phyloP scores from a whole-genome alignment of 1,139 yeast species.

The Scheffersomyces segobiensis region DNA sequence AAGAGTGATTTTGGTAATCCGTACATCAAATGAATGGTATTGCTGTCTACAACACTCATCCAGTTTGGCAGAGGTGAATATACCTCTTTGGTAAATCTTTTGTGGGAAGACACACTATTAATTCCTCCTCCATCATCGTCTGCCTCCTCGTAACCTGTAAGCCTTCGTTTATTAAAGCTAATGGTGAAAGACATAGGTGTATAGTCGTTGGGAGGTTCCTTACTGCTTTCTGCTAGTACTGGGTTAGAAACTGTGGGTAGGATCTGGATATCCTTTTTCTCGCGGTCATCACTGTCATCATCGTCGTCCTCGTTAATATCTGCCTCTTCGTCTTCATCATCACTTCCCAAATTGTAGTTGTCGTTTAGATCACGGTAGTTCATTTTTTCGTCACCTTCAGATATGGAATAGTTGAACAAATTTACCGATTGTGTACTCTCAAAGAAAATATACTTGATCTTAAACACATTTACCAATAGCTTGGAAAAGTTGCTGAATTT shows the following conservation, averaged over 20 bases:
- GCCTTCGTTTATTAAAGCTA: conserved; percentile 20
- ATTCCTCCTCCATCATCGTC: conserved; percentile 1
- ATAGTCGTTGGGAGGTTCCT: conserved; percentile 9
- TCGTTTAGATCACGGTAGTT: conserved; percentile 40
- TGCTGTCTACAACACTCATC: conserved; percentile 9
- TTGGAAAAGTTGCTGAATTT: conserved; percentile 16
- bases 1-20: conserved; percentile 51
- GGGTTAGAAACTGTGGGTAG: conserved; percentile 19
- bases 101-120: background rate
- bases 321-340: conserved; percentile 14
- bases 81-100: background rate
- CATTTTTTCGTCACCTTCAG: conserved; percentile 27
- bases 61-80: conserved; percentile 1
- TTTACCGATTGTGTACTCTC: conserved; percentile 44
- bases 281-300: conserved; percentile 4
- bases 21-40: conserved; percentile 39
- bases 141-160: conserved; percentile 9
- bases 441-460: conserved; percentile 31
- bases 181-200: conserved; percentile 25
- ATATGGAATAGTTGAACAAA: conserved; percentile 38
- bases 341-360: conserved; percentile 30
- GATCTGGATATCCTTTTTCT: conserved; percentile 10
- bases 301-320: conserved; percentile 15
- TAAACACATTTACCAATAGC: conserved; percentile 29
- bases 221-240: conserved; percentile 9